These are phyloP conservation scores for Leccinellum luteum DNA, from an alignment of 768 basidiomycete genomes.

Conservation along the genomic window DNA sequence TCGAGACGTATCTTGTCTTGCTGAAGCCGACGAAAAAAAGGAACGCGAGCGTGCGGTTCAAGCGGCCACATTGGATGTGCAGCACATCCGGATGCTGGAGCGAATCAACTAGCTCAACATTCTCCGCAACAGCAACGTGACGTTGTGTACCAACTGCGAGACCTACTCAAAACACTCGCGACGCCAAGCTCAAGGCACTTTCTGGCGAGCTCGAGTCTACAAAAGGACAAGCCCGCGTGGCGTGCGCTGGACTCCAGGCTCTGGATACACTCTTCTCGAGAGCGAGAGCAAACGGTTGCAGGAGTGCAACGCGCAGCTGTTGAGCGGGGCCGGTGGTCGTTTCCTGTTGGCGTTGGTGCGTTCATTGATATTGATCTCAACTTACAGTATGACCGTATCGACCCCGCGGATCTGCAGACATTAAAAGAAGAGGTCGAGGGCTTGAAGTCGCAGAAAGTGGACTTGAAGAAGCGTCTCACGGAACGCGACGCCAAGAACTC, in stretches of 20 bases:
- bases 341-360: not conserved
- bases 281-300: conserved; percentile 81
- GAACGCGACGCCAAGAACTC: conserved; percentile 32
- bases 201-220: conserved; percentile 68
- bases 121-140: conserved; percentile 84
- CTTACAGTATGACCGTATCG: conserved; percentile 78
- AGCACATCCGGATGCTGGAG: conserved; percentile 82
- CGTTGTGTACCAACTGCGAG: conserved; percentile 75
- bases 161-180: conserved; percentile 63
- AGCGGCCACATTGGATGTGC: conserved; percentile 65
- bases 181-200: conserved; percentile 55
- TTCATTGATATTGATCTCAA: not conserved
- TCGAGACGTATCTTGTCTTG: too few species aligned
- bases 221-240: conserved; percentile 63
- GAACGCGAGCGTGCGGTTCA: conserved; percentile 79
- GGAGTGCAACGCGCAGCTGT: conserved; percentile 80
- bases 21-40: conserved; percentile 33
- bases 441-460: conserved; percentile 44
- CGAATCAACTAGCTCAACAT: conserved; percentile 85
- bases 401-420: conserved; percentile 78
- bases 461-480: conserved; percentile 28
- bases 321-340: conserved; percentile 8
- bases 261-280: conserved; percentile 62
- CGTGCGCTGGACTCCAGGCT: conserved; percentile 73
- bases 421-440: conserved; percentile 67